A percentile compares a stretch with the other conserved stretches of the same genome.
phyloP scores from a whole-genome alignment of 306 rosid species.

The Citrullus mucosospermus region DNA sequence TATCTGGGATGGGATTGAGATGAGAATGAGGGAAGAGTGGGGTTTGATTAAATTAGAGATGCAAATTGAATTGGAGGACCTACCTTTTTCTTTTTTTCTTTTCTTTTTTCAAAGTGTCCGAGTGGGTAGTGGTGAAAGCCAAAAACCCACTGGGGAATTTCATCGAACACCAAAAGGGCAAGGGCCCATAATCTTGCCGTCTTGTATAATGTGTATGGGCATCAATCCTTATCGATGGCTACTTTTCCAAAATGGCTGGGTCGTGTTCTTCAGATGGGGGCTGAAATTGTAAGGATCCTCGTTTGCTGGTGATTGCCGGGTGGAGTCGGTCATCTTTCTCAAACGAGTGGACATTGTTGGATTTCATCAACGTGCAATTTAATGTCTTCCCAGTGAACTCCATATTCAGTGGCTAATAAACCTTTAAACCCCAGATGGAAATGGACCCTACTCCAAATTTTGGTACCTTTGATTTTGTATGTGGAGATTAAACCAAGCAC shows the following conservation, averaged over 20 bases:
- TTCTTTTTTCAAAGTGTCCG: background rate
- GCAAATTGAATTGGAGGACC: background rate
- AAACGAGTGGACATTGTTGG: background rate
- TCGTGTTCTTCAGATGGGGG: background rate
- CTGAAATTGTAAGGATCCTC: background rate
- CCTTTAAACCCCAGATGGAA: background rate
- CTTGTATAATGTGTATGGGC: background rate
- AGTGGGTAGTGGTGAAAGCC: background rate
- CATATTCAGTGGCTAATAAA: background rate
- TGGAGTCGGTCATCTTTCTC: background rate
- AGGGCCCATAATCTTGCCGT: constrained; percentile 1
- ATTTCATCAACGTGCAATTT: background rate
- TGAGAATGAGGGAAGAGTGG: background rate
- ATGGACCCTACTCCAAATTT: background rate
- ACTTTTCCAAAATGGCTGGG: background rate
- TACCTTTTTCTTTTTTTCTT: background rate
- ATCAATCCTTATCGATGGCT: background rate
- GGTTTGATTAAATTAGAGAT: background rate
- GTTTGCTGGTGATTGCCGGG: constrained; percentile 4
- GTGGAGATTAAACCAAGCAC: background rate
- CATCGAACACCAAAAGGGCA: background rate
- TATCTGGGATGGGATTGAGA: background rate
- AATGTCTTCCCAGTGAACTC: background rate
- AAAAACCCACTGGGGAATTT: background rate
- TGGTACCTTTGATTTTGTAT: background rate